phyloP scores from a whole-genome alignment of 192 early-diverging fungal species.

The Haplosporangium gracile region DNA sequence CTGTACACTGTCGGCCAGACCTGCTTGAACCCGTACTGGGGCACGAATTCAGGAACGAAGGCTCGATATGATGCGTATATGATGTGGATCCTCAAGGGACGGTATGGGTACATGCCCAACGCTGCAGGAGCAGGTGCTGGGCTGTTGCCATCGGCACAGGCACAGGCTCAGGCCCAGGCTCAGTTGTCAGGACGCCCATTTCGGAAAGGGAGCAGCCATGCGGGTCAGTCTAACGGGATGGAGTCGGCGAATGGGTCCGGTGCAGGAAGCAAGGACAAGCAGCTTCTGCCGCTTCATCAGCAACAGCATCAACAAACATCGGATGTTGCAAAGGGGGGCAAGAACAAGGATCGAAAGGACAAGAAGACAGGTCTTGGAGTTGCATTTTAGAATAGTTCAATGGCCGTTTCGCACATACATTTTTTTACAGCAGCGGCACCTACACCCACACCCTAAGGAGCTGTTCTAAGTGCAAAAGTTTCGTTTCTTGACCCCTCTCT shows the following conservation, averaged over 20 bases:
- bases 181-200: not conserved
- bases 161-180: not conserved
- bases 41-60: slow-evolving; percentile 31
- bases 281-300: not conserved
- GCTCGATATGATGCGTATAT: slow-evolving; percentile 46
- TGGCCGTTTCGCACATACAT: not conserved
- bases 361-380: not conserved
- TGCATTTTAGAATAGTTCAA: not conserved
- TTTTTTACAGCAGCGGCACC: not conserved
- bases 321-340: not conserved
- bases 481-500: no score
- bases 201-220: not conserved
- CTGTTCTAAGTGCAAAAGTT: no score
- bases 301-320: not conserved
- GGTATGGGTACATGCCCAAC: slow-evolving; percentile 28
- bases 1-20: slow-evolving; percentile 48
- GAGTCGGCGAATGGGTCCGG: not conserved
- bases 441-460: no score
- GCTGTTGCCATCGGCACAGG: not conserved
- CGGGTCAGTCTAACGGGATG: not conserved
- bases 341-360: not conserved
- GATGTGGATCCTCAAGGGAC: slow-evolving; percentile 46
- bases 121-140: not conserved
- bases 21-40: slow-evolving; percentile 45
- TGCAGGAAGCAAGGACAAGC: not conserved